phyloP scores from a whole-genome alignment of 2,329 filamentous ascomycete genomes.

The Colletotrichum liaoningense region DNA sequence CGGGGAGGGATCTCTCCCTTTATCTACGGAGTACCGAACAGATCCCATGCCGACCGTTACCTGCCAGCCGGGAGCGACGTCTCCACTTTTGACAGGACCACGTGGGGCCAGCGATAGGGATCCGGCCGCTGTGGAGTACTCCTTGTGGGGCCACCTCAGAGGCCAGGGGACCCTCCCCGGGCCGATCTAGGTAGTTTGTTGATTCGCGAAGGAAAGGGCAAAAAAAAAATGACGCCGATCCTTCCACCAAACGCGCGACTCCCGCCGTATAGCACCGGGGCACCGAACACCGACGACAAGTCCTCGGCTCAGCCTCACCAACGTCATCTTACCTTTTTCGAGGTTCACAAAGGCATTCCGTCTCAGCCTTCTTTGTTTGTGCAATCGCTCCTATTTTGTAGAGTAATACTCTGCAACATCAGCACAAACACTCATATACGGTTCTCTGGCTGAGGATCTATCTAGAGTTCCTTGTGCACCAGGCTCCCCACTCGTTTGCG shows the following conservation, averaged over 20 bases:
- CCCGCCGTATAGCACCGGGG: not conserved
- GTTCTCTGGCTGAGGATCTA: not conserved
- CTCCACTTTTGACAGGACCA: slow-evolving; percentile 22
- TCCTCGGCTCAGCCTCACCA: not conserved
- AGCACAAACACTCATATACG: not conserved
- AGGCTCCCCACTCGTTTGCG: not conserved
- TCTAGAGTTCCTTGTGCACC: not conserved
- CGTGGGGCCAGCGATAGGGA: slow-evolving; percentile 24
- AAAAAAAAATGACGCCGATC: not conserved
- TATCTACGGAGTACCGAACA: not conserved
- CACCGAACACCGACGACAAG: not conserved
- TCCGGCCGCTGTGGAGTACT: not conserved
- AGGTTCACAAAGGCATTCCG: not conserved
- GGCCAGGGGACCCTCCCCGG: not conserved
- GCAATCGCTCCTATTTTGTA: not conserved
- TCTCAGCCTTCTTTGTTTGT: not conserved
- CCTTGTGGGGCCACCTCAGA: not conserved
- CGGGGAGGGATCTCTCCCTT: not conserved
- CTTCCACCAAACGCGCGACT: not conserved
- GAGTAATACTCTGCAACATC: not conserved
- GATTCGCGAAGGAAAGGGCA: not conserved
- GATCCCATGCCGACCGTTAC: not conserved
- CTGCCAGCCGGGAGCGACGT: slow-evolving; percentile 9
- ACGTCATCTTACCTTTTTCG: not conserved
- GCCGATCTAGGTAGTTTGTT: not conserved